These are phyloP conservation scores for Amanita thiersii DNA, from an alignment of 768 basidiomycete species.

Conservation along the genomic window DNA sequence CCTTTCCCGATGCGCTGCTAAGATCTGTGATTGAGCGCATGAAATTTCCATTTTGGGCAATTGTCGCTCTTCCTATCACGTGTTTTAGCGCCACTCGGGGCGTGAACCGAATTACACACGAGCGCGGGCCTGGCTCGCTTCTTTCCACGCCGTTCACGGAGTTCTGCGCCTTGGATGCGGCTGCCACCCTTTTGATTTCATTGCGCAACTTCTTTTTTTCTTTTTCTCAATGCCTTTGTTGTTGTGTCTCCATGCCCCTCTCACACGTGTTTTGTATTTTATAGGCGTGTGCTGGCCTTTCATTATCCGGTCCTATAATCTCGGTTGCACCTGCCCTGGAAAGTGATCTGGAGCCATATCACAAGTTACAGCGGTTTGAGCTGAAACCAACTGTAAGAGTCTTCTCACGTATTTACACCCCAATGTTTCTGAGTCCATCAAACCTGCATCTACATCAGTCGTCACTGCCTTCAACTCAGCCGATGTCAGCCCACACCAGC, in stretches of 20 bases:
- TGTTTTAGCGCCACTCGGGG: slow-evolving; percentile 14
- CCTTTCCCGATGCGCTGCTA: slow-evolving; percentile 1
- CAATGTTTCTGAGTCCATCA: slow-evolving; percentile 11
- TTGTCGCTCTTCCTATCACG: slow-evolving; percentile 11
- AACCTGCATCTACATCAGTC: slow-evolving; percentile 12
- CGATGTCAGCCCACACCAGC: slow-evolving; percentile 12
- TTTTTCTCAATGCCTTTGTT: not conserved
- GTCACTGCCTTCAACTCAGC: slow-evolving; percentile 15
- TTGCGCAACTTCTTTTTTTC: not conserved
- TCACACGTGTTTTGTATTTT: slow-evolving; percentile 7
- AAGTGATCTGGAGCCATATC: slow-evolving; percentile 52
- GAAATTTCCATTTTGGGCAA: slow-evolving; percentile 4
- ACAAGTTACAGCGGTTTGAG: slow-evolving; percentile 41
- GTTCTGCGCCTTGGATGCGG: slow-evolving; percentile 11
- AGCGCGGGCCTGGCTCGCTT: not conserved
- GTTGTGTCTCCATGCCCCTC: not conserved
- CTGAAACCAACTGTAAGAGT: slow-evolving; percentile 13
- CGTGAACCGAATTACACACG: slow-evolving; percentile 1
- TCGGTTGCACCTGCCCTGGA: slow-evolving; percentile 51
- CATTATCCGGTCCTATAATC: slow-evolving; percentile 38
- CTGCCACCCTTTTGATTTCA: slow-evolving; percentile 10
- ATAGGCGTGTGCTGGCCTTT: slow-evolving; percentile 50
- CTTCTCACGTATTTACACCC: slow-evolving; percentile 13
- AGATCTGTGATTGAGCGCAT: not conserved
- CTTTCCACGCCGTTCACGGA: slow-evolving; percentile 25